A percentile compares a stretch with the other conserved stretches of the same genome.
Conservation (phyloP, 116 monocot genomes). For the Phalaenopsis hybrid region DNA sequence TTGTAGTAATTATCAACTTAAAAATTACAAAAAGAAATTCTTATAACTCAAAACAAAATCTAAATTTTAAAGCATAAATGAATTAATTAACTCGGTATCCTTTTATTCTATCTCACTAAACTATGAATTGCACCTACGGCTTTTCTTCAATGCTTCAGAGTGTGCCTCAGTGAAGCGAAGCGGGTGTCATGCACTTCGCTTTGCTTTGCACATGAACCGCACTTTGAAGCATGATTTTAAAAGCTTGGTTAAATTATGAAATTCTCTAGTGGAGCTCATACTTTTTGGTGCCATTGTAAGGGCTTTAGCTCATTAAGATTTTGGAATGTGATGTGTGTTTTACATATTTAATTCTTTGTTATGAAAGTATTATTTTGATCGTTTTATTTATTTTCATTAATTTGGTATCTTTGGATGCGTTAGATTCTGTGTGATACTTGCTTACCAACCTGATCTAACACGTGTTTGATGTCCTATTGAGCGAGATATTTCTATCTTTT, state of each 20-base stretch:
- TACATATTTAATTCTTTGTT: not conserved
- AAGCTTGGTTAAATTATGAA: not conserved
- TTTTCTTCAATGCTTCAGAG: too few relatives aligned
- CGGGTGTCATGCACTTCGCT: too few relatives aligned
- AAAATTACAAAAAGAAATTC: too few relatives aligned
- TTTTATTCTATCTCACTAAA: too few relatives aligned
- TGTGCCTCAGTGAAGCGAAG: too few relatives aligned
- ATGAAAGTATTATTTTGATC: not conserved
- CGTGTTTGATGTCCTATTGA: not conserved
- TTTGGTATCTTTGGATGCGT: not conserved
- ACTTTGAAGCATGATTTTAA: too few relatives aligned
- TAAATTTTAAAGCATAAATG: too few relatives aligned
- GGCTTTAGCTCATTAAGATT: not conserved
- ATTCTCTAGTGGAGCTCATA: not conserved
- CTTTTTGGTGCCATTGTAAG: not conserved
- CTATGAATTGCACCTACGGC: too few relatives aligned
- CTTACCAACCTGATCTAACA: conserved; percentile 1
- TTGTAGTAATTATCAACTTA: too few relatives aligned
- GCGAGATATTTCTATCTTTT: not conserved
- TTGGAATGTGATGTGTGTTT: not conserved
- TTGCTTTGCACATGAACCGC: too few relatives aligned
- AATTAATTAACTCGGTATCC: too few relatives aligned
- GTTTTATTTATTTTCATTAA: not conserved
- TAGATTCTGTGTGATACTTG: not conserved
- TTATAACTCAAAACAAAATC: too few relatives aligned